phyloP scores from a whole-genome alignment of 305 asterid species.

The Fraxinus albicans region DNA sequence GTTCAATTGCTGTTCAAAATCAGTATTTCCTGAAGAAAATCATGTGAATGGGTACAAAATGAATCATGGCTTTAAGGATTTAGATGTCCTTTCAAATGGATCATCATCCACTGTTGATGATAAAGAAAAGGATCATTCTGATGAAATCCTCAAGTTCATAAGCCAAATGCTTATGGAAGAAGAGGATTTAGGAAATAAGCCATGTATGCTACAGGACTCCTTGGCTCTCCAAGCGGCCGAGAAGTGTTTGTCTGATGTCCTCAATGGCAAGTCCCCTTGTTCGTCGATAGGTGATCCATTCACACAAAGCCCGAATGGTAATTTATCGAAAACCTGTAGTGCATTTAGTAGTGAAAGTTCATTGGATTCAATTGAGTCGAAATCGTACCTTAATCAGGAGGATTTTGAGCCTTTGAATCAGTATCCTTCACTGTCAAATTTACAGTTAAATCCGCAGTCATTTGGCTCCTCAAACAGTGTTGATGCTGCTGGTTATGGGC shows the following conservation, averaged over 20 bases:
- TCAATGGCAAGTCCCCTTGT: conserved; percentile 26
- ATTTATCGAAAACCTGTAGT: conserved; percentile 14
- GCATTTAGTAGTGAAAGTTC: conserved; percentile 16
- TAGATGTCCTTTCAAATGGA: background rate
- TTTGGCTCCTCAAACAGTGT: background rate
- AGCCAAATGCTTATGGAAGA: conserved; percentile 74
- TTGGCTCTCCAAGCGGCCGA: conserved; percentile 73
- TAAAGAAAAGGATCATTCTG: conserved; percentile 40
- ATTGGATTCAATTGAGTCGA: conserved; percentile 29
- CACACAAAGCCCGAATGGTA: conserved; percentile 5
- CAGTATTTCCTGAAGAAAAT: conserved; percentile 23
- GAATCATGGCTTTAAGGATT: conserved; percentile 2
- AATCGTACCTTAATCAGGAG: background rate
- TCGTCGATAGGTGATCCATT: background rate
- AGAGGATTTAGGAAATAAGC: conserved; percentile 54
- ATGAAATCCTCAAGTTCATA: conserved; percentile 51
- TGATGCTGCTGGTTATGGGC: background rate
- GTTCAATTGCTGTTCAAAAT: conserved; percentile 19
- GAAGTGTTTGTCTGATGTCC: conserved; percentile 62
- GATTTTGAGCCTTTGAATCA: conserved; percentile 19
- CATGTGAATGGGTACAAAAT: conserved; percentile 11
- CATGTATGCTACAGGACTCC: conserved; percentile 63
- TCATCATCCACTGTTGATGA: conserved; percentile 11
- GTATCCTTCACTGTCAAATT: background rate
- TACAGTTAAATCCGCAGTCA: conserved; percentile 3